Percentiles rank a stretch among this genome's conserved stretches.
phyloP scores from a whole-genome alignment of 805 yeast species.

The Metschnikowia gruessii region DNA sequence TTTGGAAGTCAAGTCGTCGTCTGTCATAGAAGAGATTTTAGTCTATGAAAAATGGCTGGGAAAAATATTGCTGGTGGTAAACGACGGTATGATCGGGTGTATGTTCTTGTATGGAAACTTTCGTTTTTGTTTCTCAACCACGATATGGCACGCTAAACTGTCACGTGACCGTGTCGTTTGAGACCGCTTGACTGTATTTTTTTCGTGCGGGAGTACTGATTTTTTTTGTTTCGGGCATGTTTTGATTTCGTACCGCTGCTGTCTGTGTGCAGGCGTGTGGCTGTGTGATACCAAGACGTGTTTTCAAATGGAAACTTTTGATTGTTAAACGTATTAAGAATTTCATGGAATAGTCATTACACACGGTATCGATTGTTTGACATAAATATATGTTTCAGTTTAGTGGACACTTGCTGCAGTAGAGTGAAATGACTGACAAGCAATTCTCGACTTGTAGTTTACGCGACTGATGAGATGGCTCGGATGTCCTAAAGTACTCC shows the following conservation, averaged over 20 bases:
- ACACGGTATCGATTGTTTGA: no score
- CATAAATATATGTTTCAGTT: no score
- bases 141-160: not conserved
- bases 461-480: not conserved
- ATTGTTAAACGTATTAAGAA: no score
- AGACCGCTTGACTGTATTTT: not conserved
- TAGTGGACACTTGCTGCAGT: no score
- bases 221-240: conserved; percentile 3
- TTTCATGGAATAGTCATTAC: no score
- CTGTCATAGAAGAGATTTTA: conserved; percentile 8
- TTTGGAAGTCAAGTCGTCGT: conserved; percentile 30
- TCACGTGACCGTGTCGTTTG: conserved; percentile 10
- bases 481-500: not conserved
- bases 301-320: no score
- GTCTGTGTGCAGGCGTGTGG: no score
- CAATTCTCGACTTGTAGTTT: not conserved
- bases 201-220: not conserved
- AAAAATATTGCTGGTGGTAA: not conserved
- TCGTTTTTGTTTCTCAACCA: conserved; percentile 7
- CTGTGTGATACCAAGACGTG: no score
- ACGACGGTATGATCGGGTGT: not conserved
- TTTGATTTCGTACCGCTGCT: not conserved
- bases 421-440: no score
- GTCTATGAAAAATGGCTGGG: not conserved
- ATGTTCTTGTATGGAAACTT: not conserved